A percentile compares a stretch with the other conserved stretches of the same genome.
phyloP scores from a whole-genome alignment of 768 basidiomycete species.

The Amanita rimosa region DNA sequence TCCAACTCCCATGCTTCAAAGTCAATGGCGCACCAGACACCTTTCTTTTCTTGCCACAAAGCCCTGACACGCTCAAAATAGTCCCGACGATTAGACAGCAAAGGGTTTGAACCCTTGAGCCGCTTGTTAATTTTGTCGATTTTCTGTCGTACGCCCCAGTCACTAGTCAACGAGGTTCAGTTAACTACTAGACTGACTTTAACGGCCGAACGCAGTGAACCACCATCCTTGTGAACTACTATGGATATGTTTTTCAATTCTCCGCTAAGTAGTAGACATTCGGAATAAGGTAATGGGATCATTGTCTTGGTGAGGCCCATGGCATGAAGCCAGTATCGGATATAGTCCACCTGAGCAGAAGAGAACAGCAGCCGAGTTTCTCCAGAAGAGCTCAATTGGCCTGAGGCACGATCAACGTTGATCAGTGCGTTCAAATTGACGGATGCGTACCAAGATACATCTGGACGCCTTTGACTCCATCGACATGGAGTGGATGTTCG shows the following conservation, averaged over 20 bases:
- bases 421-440: not conserved
- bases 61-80: constrained; percentile 59
- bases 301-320: constrained; percentile 52
- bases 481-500: constrained; percentile 59
- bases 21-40: constrained; percentile 70
- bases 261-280: constrained; percentile 55
- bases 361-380: constrained; percentile 76
- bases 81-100: constrained; percentile 43
- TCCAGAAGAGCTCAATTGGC: constrained; percentile 50
- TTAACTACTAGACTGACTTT: constrained; percentile 30
- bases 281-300: constrained; percentile 68
- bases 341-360: constrained; percentile 75
- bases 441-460: constrained; percentile 48
- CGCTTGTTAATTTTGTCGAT: constrained; percentile 77
- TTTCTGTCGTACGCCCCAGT: constrained; percentile 31
- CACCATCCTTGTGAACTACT: constrained; percentile 41
- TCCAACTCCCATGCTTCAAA: constrained; percentile 80
- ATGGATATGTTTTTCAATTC: constrained; percentile 50
- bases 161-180: not conserved
- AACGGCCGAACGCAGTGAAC: constrained; percentile 42
- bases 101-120: constrained; percentile 51
- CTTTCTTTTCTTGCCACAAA: constrained; percentile 50
- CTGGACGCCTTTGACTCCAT: constrained; percentile 55
- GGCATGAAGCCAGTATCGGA: constrained; percentile 74
- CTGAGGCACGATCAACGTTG: constrained; percentile 18